Base-by-base conservation (phyloP, 257 asterid species). In the Cinchona pubescens region DNA sequence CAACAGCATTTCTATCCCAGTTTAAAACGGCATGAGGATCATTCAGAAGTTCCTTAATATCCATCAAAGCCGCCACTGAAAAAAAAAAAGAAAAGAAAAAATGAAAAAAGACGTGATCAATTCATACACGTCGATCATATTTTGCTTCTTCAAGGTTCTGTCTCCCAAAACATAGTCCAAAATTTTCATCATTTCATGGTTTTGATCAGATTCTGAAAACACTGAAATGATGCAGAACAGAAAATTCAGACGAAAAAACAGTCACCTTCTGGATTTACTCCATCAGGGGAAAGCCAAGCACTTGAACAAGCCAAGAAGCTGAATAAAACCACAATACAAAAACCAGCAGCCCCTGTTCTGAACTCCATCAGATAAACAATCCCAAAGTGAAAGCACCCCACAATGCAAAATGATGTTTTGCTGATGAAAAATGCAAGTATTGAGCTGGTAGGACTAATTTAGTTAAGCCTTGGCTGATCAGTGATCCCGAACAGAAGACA, bases 181-280 rank as follows among this genome's bases (percentile, higher is more conserved):
- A 23, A 55, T 0, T 9, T 14, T 12, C 67, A 14, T 15, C 18
- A 14, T 61, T 30, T 13, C n/a, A 30, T 30, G 14, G 21, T 2
- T 15, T 60, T 60, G 23, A 29, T n/a, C n/a, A n/a, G 23, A 7
- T 15, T 43, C 32, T 30, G 56, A 12, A 67, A 67, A 45, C n/a
- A 70, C 46, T 51, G 38, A 14, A 74, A 9, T 40, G 16, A 23
- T 49, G 5, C 61, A 40, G n/a, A 25, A 42, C 1, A 25, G 7
- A 48, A 46, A 9, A 6, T 7, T 38, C 3, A 32, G 27, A 29
- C n/a, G 5, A 51, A 51, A 51, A 16, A 19, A 55, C 30, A 62
- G 40, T 77, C 56, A 92, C 99, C 99, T 94, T 94, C 99, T 69
- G 67, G 88, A 87, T 94, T 94, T 85, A 94, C 85, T 62, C 99